Percentiles rank a stretch among this genome's conserved stretches.
Conservation (phyloP, 2,329 filamentous ascomycete genomes). For the Fusarium continuum region DNA sequence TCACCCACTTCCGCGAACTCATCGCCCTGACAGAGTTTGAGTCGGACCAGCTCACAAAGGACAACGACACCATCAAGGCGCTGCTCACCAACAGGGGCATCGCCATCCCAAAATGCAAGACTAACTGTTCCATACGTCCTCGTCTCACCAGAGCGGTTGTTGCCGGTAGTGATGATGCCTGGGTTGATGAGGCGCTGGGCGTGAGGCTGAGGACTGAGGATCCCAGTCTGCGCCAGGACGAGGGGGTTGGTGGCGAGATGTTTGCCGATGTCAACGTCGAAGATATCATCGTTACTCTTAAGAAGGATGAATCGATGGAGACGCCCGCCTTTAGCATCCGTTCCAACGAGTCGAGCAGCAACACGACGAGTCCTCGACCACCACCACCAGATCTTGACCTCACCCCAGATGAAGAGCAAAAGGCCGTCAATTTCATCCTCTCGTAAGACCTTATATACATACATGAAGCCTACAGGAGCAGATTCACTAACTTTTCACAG, state of each 20-base stretch:
- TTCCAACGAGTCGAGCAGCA: constrained; percentile 38
- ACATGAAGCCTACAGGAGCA: neutral
- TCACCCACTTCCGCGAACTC: constrained; percentile 57
- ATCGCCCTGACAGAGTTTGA: constrained; percentile 56
- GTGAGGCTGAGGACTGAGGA: neutral
- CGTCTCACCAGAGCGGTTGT: neutral
- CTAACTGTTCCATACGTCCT: constrained; percentile 12
- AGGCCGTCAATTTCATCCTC: constrained; percentile 63
- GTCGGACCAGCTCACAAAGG: constrained; percentile 46
- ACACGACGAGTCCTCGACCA: constrained; percentile 26
- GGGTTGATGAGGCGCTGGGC: constrained; percentile 33
- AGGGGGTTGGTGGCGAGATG: constrained; percentile 36
- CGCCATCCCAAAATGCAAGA: constrained; percentile 16
- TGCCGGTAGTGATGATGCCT: constrained; percentile 18
- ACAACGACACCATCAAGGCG: constrained; percentile 57
- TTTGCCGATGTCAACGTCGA: constrained; percentile 50
- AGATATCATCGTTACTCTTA: constrained; percentile 53
- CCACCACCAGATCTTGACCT: constrained; percentile 42
- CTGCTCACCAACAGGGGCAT: constrained; percentile 46
- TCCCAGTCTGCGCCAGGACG: neutral
- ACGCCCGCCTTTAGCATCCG: constrained; percentile 57
- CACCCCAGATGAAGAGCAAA: constrained; percentile 53
- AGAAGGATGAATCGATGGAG: constrained; percentile 53
- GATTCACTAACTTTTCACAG: constrained; percentile 44
- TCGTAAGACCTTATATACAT: constrained; percentile 50